Conservation (phyloP, 2,329 filamentous ascomycete species). For the Beauveria asiatica region DNA sequence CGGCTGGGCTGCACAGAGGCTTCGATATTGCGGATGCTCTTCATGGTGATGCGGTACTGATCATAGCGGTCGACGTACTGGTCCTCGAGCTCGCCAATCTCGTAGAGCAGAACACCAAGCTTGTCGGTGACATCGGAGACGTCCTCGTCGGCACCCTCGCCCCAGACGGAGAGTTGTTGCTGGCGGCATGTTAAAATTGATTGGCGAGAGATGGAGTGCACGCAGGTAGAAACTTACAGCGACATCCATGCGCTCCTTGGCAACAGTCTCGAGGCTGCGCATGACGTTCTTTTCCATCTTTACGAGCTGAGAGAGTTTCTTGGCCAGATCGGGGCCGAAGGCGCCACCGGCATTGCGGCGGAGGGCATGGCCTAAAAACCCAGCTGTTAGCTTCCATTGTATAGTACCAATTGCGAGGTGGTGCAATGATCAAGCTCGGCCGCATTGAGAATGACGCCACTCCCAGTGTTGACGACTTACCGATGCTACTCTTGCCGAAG, state of each 20-base stretch:
- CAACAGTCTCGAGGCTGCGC: constrained; percentile 93
- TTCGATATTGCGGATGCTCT: constrained; percentile 98
- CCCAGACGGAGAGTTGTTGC: constrained; percentile 99
- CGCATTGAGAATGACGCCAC: background rate
- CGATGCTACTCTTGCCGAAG: constrained; percentile 78
- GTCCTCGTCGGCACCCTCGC: constrained; percentile 90
- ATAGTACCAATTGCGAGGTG: background rate
- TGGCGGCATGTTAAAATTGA: constrained; percentile 28
- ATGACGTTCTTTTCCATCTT: constrained; percentile 99
- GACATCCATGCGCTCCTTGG: constrained; percentile 95
- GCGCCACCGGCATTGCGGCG: constrained; percentile 67
- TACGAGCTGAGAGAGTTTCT: constrained; percentile 94
- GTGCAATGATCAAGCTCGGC: background rate
- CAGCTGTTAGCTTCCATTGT: background rate
- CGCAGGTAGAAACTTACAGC: constrained; percentile 57
- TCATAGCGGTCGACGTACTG: constrained; percentile 98
- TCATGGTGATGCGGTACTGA: constrained; percentile 98
- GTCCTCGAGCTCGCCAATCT: constrained; percentile 96
- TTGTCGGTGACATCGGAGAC: constrained; percentile 99
- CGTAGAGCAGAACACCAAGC: constrained; percentile 93
- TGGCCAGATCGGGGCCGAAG: constrained; percentile 79
- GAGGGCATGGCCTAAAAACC: constrained; percentile 51
- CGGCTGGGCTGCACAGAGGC: constrained; percentile 95
- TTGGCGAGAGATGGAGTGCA: too few species aligned
- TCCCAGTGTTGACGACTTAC: constrained; percentile 45